A percentile compares a stretch with the other conserved stretches of the same genome.
phyloP scores from a whole-genome alignment of 805 yeast species.

The Cyberlindnera saturnus region DNA sequence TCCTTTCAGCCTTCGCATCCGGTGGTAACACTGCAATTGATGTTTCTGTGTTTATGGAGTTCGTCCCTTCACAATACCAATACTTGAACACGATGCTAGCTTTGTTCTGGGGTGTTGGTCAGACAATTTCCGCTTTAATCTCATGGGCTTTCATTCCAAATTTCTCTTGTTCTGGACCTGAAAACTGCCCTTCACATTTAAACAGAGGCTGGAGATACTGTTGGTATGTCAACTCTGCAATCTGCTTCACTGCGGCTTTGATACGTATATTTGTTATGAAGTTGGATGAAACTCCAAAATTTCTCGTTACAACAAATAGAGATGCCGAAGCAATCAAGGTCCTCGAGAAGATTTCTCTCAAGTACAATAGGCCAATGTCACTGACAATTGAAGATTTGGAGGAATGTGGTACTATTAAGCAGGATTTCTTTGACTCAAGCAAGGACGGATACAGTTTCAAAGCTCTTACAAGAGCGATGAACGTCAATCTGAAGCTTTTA shows the following conservation, averaged over 20 bases:
- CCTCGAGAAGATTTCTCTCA: constrained; percentile 38
- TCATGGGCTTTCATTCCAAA: constrained; percentile 50
- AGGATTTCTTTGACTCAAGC: constrained; percentile 18
- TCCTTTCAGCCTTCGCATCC: constrained; percentile 36
- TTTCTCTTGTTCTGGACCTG: constrained; percentile 36
- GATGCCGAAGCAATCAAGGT: constrained; percentile 42
- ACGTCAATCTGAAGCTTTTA: constrained; percentile 35
- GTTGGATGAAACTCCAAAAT: constrained; percentile 49
- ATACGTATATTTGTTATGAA: constrained; percentile 37
- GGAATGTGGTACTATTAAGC: constrained; percentile 36
- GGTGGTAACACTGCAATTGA: constrained; percentile 52
- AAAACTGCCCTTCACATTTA: constrained; percentile 35
- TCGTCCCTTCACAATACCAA: constrained; percentile 42
- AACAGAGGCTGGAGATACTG: constrained; percentile 58
- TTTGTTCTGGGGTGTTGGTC: constrained; percentile 54
- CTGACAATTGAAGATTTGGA: constrained; percentile 42
- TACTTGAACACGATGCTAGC: constrained; percentile 46
- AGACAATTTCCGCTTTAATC: constrained; percentile 40
- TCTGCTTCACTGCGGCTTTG: constrained; percentile 41
- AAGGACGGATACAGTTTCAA: constrained; percentile 14
- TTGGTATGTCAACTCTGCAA: constrained; percentile 45
- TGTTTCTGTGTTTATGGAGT: constrained; percentile 44
- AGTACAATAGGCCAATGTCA: constrained; percentile 34
- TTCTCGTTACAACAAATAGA: constrained; percentile 40
- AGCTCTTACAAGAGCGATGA: constrained; percentile 18